Conservation (phyloP, 2,329 filamentous ascomycete species). For the Zymoseptoria tritici region DNA sequence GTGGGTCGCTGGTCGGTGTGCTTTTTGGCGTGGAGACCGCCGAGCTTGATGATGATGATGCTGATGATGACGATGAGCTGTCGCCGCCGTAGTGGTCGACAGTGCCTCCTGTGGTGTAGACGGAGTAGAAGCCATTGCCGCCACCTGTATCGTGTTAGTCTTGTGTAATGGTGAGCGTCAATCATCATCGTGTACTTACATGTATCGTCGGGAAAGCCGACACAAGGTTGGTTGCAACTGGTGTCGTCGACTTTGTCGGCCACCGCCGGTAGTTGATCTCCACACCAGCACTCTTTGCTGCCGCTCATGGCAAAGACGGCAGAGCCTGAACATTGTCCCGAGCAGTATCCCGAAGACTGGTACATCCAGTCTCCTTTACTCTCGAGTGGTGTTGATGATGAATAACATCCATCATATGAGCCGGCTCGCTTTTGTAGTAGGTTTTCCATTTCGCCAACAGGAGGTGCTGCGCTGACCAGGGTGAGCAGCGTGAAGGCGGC, state of each 20-base stretch:
- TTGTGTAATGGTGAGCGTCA: not conserved
- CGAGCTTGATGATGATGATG: slow-evolving; percentile 11
- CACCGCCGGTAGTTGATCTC: slow-evolving; percentile 58
- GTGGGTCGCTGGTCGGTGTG: slow-evolving; percentile 1
- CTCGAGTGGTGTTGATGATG: slow-evolving; percentile 38
- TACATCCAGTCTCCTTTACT: slow-evolving; percentile 44
- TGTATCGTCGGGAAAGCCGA: slow-evolving; percentile 52
- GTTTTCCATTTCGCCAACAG: not conserved
- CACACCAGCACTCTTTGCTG: slow-evolving; percentile 68
- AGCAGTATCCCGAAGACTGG: slow-evolving; percentile 51
- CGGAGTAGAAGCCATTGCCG: slow-evolving; percentile 45
- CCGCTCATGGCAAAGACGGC: slow-evolving; percentile 57
- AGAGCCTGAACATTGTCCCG: slow-evolving; percentile 41
- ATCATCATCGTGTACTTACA: slow-evolving; percentile 44
- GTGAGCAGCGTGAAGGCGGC: not conserved
- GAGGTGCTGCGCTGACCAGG: not conserved
- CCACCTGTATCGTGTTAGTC: slow-evolving; percentile 42
- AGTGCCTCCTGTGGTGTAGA: slow-evolving; percentile 44
- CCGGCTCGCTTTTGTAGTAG: slow-evolving; percentile 6
- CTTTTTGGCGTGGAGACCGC: slow-evolving; percentile 12
- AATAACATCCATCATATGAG: slow-evolving; percentile 46
- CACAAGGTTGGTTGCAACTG: slow-evolving; percentile 59
- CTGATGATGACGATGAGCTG: not conserved
- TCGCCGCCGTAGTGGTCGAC: slow-evolving; percentile 28
- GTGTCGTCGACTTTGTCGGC: slow-evolving; percentile 49